A percentile compares a stretch with the other conserved stretches of the same genome.
phyloP scores from a whole-genome alignment of 2,329 filamentous ascomycete species.

The Drechmeria coniospora region DNA sequence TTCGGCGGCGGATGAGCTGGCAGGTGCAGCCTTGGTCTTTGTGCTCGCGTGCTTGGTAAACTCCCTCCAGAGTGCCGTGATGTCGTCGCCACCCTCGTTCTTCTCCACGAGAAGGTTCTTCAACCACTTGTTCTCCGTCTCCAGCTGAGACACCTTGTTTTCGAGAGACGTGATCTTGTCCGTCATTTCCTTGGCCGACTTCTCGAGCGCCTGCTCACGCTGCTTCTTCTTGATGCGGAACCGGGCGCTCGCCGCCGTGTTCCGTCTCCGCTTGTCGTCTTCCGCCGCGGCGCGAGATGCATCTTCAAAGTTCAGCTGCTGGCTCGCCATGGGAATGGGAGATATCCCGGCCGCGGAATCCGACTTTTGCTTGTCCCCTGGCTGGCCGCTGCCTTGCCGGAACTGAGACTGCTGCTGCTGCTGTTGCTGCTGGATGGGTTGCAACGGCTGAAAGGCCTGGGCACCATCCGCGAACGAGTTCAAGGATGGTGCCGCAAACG shows the following conservation, averaged over 20 bases:
- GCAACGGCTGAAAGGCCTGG: constrained; percentile 33
- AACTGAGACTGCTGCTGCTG: constrained; percentile 21
- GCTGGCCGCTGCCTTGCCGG: constrained; percentile 13
- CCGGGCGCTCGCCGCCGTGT: constrained; percentile 75
- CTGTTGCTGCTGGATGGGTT: constrained; percentile 32
- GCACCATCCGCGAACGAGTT: constrained; percentile 20
- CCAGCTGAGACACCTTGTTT: constrained; percentile 57
- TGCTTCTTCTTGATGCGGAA: constrained; percentile 96
- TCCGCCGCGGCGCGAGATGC: constrained; percentile 60
- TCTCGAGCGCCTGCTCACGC: constrained; percentile 72
- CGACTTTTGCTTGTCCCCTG: constrained; percentile 30
- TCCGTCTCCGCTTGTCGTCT: constrained; percentile 79
- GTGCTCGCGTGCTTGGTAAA: constrained; percentile 23
- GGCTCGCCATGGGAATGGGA: too few relatives aligned
- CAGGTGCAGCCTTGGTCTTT: constrained; percentile 14
- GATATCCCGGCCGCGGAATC: constrained; percentile 24
- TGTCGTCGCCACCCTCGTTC: constrained; percentile 47
- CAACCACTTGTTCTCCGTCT: constrained; percentile 71
- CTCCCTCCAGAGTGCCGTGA: constrained; percentile 36
- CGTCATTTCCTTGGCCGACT: constrained; percentile 66
- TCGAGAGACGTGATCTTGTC: constrained; percentile 65
- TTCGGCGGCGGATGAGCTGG: constrained; percentile 9
- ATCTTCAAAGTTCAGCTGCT: constrained; percentile 48
- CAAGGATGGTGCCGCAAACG: constrained; percentile 34
- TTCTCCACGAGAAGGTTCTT: constrained; percentile 72